Base-by-base conservation (phyloP, 257 asterid genomes). In the Cordia subcordata region DNA sequence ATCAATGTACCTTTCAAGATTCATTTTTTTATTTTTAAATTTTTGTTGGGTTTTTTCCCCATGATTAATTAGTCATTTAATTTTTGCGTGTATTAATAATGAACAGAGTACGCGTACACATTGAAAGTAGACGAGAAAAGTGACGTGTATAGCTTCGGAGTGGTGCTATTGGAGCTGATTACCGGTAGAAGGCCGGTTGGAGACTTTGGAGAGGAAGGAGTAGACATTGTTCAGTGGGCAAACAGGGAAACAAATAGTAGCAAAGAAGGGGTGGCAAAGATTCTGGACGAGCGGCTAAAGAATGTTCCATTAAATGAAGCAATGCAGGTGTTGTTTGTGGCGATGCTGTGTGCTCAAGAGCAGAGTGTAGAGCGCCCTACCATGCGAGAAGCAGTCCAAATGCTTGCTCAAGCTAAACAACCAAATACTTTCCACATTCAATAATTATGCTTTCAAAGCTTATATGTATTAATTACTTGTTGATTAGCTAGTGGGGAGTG, bases 371-470 rank as follows among this genome's bases (percentile, higher is more conserved):
- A 75, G 64, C 55, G 81, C 51, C 81, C 81, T 5, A 75, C 81
- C 27, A 75, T 75, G 77, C 49, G 81, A 20, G 81, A 75, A 68
- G 77, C 71, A 13, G 75, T 75, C 55, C 81, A 75, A 16, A 75
- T 75, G 81, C 77, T 75, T 59, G 76, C 81, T 21, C 81, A 75
- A 60, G 77, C 81, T 49, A 71, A 71, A 62, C 75, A 71, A 21
- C 77, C 81, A 21, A 75, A 71, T 50, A 58, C 80, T 10, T 75
- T 75, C 63, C 67, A 75, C 58, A 70, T 75, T 58, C 74, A 68
- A 73, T 73, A 68, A 73, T n/a, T n/a, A 16, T 62, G 37, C 0
- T 16, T 44, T 42, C 52, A 55, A 40, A n/a, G 11, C n/a, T 20
- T n/a, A n/a, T n/a, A n/a, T 1, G 35, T 27, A n/a, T 27, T 27